A percentile compares a stretch with the other conserved stretches of the same genome.
These are phyloP conservation scores for Cercospora brassicicola DNA, from an alignment of 2,329 filamentous ascomycete genomes.

Conservation along the genomic window DNA sequence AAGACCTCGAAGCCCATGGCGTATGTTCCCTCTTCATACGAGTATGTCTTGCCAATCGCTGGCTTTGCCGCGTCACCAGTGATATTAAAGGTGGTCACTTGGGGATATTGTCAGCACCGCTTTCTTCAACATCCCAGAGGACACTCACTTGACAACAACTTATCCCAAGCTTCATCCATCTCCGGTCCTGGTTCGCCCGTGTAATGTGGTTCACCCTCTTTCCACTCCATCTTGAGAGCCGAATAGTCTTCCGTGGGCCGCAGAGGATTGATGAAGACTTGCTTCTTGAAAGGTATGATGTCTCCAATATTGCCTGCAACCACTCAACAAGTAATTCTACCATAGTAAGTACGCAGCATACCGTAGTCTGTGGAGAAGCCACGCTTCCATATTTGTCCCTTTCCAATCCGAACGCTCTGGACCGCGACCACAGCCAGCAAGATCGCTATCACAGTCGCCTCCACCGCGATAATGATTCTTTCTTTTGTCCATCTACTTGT, in stretches of 20 bases:
- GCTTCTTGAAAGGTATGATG: constrained; percentile 8
- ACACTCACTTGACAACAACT: constrained; percentile 6
- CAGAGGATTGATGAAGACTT: constrained; percentile 7
- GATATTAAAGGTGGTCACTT: constrained; percentile 12
- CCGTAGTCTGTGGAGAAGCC: constrained; percentile 7
- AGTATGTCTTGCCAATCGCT: constrained; percentile 2
- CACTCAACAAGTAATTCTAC: background rate
- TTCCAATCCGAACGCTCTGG: background rate
- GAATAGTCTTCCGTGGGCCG: constrained; percentile 5
- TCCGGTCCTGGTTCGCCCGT: constrained; percentile 1
- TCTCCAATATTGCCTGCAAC: constrained; percentile 1
- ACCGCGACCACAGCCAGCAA: background rate
- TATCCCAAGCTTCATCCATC: constrained; percentile 11
- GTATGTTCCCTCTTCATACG: constrained; percentile 12
- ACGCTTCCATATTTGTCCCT: background rate
- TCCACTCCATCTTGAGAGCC: constrained; percentile 6
- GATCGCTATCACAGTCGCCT: constrained; percentile 3
- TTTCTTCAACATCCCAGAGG: background rate
- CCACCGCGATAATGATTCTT: background rate
- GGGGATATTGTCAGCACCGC: background rate
- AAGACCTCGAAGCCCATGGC: constrained; percentile 13
- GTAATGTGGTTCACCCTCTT: constrained; percentile 6
- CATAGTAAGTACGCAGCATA: background rate
- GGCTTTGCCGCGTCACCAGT: background rate
- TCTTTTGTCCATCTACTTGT: background rate